Conservation (phyloP, 495 filamentous ascomycete species). For the Penicillium coprophilum region DNA sequence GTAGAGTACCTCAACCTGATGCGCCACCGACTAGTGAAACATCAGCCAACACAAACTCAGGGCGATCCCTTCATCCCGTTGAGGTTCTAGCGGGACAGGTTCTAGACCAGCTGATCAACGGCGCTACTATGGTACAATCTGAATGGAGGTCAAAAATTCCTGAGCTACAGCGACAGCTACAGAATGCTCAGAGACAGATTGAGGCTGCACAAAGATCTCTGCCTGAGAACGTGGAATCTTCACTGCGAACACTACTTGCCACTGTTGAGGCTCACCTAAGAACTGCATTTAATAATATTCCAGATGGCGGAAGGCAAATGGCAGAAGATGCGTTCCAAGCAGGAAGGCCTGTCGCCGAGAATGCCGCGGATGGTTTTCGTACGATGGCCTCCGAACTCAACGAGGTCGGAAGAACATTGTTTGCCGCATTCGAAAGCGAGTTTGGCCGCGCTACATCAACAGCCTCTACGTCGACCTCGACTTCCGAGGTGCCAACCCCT, state of each 20-base stretch:
- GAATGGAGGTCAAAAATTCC: slow-evolving; percentile 40
- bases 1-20: slow-evolving; percentile 14
- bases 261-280: slow-evolving; percentile 46
- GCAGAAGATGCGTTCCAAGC: slow-evolving; percentile 38
- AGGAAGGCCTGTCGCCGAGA: slow-evolving; percentile 43
- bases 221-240: slow-evolving; percentile 43
- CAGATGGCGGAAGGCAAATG: slow-evolving; percentile 37
- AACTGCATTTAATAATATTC: slow-evolving; percentile 42
- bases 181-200: slow-evolving; percentile 41
- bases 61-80: slow-evolving; percentile 23
- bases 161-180: slow-evolving; percentile 42
- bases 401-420: slow-evolving; percentile 42
- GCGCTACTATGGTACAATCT: slow-evolving; percentile 37
- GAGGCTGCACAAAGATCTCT: slow-evolving; percentile 39
- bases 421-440: slow-evolving; percentile 42
- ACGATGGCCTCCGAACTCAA: slow-evolving; percentile 48
- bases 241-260: slow-evolving; percentile 42
- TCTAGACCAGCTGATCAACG: slow-evolving; percentile 36
- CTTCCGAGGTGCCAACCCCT: slow-evolving; percentile 8
- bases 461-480: neutral
- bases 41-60: slow-evolving; percentile 16
- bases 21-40: slow-evolving; percentile 17
- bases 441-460: slow-evolving; percentile 25
- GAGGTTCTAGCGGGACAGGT: slow-evolving; percentile 34
- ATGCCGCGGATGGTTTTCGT: slow-evolving; percentile 41